A percentile compares a stretch with the other conserved stretches of the same genome.
Conservation (phyloP, 768 basidiomycete species). For the Tricholoma hemisulphureum region DNA sequence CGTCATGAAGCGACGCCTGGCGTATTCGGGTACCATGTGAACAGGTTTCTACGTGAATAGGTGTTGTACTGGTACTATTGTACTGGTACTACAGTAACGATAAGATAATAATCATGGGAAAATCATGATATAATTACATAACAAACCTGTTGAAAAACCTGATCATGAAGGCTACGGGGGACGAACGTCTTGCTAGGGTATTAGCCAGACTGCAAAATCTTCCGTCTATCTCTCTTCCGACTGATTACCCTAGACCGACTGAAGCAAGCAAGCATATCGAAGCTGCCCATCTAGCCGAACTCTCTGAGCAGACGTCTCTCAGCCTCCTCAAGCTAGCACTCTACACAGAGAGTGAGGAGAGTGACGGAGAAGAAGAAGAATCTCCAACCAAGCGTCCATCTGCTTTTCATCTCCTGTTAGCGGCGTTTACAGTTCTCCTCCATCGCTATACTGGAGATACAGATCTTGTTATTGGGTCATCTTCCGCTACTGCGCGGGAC, state of each 20-base stretch:
- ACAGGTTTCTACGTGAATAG: slow-evolving; percentile 6
- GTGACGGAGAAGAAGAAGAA: slow-evolving; percentile 48
- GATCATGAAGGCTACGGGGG: slow-evolving; percentile 29
- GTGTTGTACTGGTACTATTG: too few relatives aligned
- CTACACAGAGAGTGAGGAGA: slow-evolving; percentile 56
- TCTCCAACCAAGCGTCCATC: slow-evolving; percentile 54
- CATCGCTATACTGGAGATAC: slow-evolving; percentile 96
- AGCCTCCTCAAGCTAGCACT: slow-evolving; percentile 81
- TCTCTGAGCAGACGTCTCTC: slow-evolving; percentile 74
- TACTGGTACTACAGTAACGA: too few relatives aligned
- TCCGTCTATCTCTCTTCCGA: slow-evolving; percentile 89
- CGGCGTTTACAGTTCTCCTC: slow-evolving; percentile 88
- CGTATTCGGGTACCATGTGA: slow-evolving; percentile 7
- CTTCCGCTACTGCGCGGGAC: slow-evolving; percentile 68
- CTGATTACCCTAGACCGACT: slow-evolving; percentile 89
- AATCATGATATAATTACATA: too few relatives aligned
- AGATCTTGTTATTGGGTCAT: slow-evolving; percentile 88
- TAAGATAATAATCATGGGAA: too few relatives aligned
- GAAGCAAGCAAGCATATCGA: slow-evolving; percentile 79
- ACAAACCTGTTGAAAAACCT: too few relatives aligned
- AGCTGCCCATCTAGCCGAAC: slow-evolving; percentile 67
- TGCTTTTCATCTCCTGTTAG: slow-evolving; percentile 85
- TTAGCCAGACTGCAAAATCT: slow-evolving; percentile 70
- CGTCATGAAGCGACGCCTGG: slow-evolving; percentile 12
- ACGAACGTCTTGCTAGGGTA: slow-evolving; percentile 53